A percentile compares a stretch with the other conserved stretches of the same genome.
phyloP scores from a whole-genome alignment of 2,329 filamentous ascomycete genomes.

The Aspergillus sp. region DNA sequence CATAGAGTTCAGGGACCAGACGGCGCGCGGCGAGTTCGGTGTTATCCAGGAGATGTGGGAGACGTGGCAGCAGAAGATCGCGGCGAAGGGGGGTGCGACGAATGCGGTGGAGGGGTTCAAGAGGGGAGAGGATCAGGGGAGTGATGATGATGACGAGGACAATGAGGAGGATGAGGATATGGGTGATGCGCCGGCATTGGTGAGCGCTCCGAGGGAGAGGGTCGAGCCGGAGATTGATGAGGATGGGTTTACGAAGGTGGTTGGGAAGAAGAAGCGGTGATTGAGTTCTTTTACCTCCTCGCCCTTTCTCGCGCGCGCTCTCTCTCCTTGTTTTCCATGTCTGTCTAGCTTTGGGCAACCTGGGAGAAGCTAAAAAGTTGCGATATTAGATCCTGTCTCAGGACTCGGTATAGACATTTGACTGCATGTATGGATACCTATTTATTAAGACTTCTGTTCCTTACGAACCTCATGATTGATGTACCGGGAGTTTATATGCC shows the following conservation, averaged over 20 bases:
- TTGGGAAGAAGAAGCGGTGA: conserved; percentile 63
- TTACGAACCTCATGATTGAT: conserved; percentile 1
- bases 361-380: background rate
- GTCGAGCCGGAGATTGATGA: conserved; percentile 71
- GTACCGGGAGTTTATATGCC: background rate
- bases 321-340: too few relatives aligned
- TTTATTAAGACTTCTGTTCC: conserved; percentile 5
- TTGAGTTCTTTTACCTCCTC: background rate
- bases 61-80: conserved; percentile 38
- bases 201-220: conserved; percentile 61
- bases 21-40: conserved; percentile 64
- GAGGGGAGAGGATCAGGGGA: conserved; percentile 52
- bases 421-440: conserved; percentile 1
- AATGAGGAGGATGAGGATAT: conserved; percentile 64
- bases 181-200: conserved; percentile 66
- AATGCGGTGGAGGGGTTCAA: conserved; percentile 36
- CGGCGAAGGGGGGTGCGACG: conserved; percentile 29
- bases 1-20: conserved; percentile 64
- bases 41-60: conserved; percentile 63
- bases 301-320: too few relatives aligned
- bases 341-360: too few relatives aligned
- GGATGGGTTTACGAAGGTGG: conserved; percentile 77
- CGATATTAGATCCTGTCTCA: background rate
- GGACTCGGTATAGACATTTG: conserved; percentile 3
- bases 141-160: conserved; percentile 60